Base-by-base conservation (phyloP, 208 protist species). In the Wallacemonas sp. region DNA sequence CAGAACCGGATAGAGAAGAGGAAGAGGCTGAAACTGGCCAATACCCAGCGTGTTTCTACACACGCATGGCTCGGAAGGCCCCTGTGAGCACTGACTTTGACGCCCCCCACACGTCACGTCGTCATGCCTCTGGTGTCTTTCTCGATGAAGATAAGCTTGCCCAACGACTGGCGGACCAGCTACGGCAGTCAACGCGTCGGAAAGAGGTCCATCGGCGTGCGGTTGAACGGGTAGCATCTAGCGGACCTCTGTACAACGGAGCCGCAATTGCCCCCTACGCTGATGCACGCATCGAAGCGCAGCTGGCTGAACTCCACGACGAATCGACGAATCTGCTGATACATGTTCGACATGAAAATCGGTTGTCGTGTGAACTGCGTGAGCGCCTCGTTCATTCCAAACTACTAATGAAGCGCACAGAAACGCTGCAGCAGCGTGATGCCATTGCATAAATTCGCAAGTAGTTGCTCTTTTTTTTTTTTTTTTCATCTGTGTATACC, bases 41-140 rank as follows among this genome's bases (percentile, higher is more conserved):
- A 41, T 54, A 33, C 22, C 46, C 46, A 24, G 46, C 46, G 46
- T 58, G 51, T 21, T 58, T 58, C 30, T 58, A 58, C n/a, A n/a
- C 51, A 21, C 51, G 51, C 17, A 58, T 58, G 51, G 24, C 41
- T 2, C 14, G 24, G 9, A 41, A n/a, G 9, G 36, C 36, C 9
- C 6, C 30, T 21, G 8, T 22, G 46, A 19, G 46, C 46, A 21
- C 31, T 26, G 46, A 26, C 26, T 54, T 8, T 6, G 3, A 11
- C 46, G 26, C 4, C 46, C 15, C n/a, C n/a, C n/a, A n/a, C n/a
- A n/a, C n/a, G n/a, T n/a, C n/a, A n/a, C n/a, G n/a, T n/a, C n/a
- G n/a, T n/a, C n/a, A n/a, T n/a, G n/a, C n/a, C n/a, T n/a, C n/a
- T n/a, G n/a, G n/a, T n/a, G n/a, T n/a, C n/a, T n/a, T n/a, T n/a